Percentiles rank a stretch among this genome's conserved stretches.
Conservation (phyloP, 306 rosid genomes). For the Lupinus albus region DNA sequence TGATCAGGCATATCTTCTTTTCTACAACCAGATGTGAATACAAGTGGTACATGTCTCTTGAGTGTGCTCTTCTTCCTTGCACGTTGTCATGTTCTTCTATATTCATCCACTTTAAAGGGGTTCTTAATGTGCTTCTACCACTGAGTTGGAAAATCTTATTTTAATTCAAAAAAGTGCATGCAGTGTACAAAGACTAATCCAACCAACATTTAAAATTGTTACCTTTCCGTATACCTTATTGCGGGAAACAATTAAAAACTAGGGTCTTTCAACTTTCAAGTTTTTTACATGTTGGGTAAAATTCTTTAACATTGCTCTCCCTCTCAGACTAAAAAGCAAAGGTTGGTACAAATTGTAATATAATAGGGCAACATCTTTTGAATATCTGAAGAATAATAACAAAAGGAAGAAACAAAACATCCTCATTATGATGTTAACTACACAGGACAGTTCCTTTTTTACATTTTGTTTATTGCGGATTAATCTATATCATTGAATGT, state of each 20-base stretch:
- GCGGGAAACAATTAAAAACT: background rate
- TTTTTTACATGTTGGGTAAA: constrained; percentile 35
- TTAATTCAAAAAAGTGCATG: constrained; percentile 28
- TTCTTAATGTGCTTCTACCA: constrained; percentile 14
- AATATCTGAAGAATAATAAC: constrained; percentile 18
- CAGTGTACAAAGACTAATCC: constrained; percentile 5
- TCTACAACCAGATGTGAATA: constrained; percentile 75
- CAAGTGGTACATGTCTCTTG: no score
- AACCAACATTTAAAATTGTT: constrained; percentile 34
- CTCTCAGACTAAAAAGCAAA: constrained; percentile 31
- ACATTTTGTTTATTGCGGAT: background rate
- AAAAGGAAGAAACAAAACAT: constrained; percentile 6
- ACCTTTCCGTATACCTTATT: constrained; percentile 28
- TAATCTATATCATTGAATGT: no score
- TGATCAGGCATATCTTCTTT: constrained; percentile 86
- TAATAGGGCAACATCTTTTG: constrained; percentile 16
- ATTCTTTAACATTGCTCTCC: constrained; percentile 19
- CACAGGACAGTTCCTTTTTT: constrained; percentile 24
- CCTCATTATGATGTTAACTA: constrained; percentile 13
- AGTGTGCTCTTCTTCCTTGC: background rate
- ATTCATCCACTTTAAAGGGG: constrained; percentile 4
- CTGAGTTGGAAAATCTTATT: background rate
- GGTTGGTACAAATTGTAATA: constrained; percentile 30
- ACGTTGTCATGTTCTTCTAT: no score
- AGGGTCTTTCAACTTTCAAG: constrained; percentile 27